Evolutionary conservation across 2,329 filamentous ascomycete genomes (phyloP).

Genomic region (Ascochyta koolunga): DNA sequence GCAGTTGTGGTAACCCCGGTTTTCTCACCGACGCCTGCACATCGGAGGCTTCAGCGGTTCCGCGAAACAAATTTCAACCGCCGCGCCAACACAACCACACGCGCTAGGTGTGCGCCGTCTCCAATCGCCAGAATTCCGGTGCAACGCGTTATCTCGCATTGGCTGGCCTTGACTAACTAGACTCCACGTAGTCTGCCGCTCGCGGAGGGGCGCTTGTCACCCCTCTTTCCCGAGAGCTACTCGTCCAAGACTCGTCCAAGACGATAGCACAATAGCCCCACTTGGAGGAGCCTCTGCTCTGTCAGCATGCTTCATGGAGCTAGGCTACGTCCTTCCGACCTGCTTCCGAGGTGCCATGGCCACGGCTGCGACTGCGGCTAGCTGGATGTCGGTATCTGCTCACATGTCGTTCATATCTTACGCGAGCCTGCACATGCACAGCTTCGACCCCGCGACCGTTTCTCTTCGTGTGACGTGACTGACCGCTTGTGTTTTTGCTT

Average conservation of each 20-base stretch:
- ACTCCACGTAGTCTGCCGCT: conserved; percentile 19
- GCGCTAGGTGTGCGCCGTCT: conserved; percentile 16
- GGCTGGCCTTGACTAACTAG: conserved; percentile 27
- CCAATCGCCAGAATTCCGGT: conserved; percentile 27
- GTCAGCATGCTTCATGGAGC: conserved; percentile 22
- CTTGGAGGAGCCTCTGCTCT: conserved; percentile 19
- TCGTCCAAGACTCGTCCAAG: conserved; percentile 23
- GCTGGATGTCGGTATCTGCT: conserved; percentile 29
- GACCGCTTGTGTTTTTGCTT: not conserved
- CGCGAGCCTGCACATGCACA: conserved; percentile 15
- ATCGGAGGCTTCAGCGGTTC: conserved; percentile 14
- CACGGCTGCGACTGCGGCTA: conserved; percentile 24
- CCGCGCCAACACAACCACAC: conserved; percentile 19
- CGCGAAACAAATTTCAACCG: conserved; percentile 19
- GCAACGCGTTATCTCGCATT: conserved; percentile 29
- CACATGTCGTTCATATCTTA: conserved; percentile 29
- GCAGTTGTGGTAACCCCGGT: conserved; percentile 24
- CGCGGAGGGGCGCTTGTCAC: conserved; percentile 24
- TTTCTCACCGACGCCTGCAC: conserved; percentile 21
- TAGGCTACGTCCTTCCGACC: conserved; percentile 18
- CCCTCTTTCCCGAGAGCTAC: conserved; percentile 25
- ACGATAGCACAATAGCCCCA: conserved; percentile 26
- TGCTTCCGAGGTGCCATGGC: conserved; percentile 22
- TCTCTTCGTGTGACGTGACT: not conserved
- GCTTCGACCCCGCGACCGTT: conserved; percentile 9